These are phyloP conservation scores for Paecilomyces sp. DNA, from an alignment of 2,329 filamentous ascomycete genomes.

Conservation along the genomic window DNA sequence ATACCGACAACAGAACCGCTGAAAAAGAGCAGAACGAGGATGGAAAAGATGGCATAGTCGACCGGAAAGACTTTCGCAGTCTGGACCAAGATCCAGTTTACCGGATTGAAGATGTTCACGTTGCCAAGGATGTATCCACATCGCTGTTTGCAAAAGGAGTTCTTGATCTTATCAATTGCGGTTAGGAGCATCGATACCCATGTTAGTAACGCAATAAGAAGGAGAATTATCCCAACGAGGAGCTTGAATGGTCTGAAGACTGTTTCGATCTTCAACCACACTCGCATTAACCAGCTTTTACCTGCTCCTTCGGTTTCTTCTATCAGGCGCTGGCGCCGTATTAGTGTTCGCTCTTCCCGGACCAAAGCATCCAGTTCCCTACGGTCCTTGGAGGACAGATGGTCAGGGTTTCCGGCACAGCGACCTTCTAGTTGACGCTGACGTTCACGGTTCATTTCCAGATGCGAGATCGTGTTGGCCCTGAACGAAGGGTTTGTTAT, in stretches of 20 bases:
- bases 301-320: conserved; percentile 62
- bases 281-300: conserved; percentile 63
- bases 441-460: conserved; percentile 82
- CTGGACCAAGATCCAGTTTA: conserved; percentile 83
- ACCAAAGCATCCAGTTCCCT: conserved; percentile 81
- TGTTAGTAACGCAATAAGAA: conserved; percentile 66
- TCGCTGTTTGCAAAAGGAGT: conserved; percentile 81
- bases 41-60: conserved; percentile 83
- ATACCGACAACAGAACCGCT: conserved; percentile 80
- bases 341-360: conserved; percentile 85
- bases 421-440: conserved; percentile 87
- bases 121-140: conserved; percentile 88
- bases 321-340: conserved; percentile 80
- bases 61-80: conserved; percentile 79
- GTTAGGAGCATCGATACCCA: conserved; percentile 94
- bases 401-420: conserved; percentile 65
- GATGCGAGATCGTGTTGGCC: conserved; percentile 68
- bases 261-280: conserved; percentile 74
- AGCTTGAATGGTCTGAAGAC: conserved; percentile 85
- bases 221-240: conserved; percentile 70
- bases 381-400: conserved; percentile 75
- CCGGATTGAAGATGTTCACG: conserved; percentile 88
- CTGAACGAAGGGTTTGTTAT: conserved; percentile 74
- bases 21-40: conserved; percentile 83
- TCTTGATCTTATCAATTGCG: conserved; percentile 90